phyloP scores from a whole-genome alignment of 768 basidiomycete genomes.

The Crassisporium funariophilum region DNA sequence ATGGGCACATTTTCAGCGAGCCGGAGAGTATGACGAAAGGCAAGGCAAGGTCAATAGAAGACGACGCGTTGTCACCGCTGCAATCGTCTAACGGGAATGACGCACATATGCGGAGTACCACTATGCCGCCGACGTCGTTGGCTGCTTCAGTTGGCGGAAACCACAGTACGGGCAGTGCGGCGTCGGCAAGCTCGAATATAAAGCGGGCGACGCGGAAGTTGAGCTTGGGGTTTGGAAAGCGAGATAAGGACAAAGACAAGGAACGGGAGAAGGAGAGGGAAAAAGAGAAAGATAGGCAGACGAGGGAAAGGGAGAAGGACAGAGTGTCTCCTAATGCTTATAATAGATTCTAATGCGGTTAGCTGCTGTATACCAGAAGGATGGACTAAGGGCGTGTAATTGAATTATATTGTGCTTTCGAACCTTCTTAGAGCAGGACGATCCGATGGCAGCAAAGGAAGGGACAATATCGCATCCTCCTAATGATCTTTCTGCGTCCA shows the following conservation, averaged over 20 bases:
- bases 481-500: too few species aligned
- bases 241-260: slow-evolving; percentile 55
- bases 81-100: neutral
- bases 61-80: neutral
- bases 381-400: neutral
- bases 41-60: slow-evolving; percentile 13
- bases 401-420: too few species aligned
- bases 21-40: slow-evolving; percentile 9
- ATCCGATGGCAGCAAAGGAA: too few species aligned
- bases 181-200: slow-evolving; percentile 19
- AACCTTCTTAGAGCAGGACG: too few species aligned
- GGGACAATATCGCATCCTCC: too few species aligned
- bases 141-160: slow-evolving; percentile 23
- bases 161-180: slow-evolving; percentile 21
- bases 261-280: slow-evolving; percentile 32
- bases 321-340: slow-evolving; percentile 18
- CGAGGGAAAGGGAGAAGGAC: slow-evolving; percentile 19
- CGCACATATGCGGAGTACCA: neutral
- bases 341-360: slow-evolving; percentile 13
- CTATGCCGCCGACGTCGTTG: slow-evolving; percentile 19
- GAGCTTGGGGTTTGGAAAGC: slow-evolving; percentile 62
- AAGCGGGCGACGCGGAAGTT: slow-evolving; percentile 59
- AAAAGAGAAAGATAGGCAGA: too few species aligned
- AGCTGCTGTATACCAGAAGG: slow-evolving; percentile 3
- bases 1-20: slow-evolving; percentile 14